These are phyloP conservation scores for Amanita thiersii DNA, from an alignment of 768 basidiomycete genomes.

Conservation along the genomic window DNA sequence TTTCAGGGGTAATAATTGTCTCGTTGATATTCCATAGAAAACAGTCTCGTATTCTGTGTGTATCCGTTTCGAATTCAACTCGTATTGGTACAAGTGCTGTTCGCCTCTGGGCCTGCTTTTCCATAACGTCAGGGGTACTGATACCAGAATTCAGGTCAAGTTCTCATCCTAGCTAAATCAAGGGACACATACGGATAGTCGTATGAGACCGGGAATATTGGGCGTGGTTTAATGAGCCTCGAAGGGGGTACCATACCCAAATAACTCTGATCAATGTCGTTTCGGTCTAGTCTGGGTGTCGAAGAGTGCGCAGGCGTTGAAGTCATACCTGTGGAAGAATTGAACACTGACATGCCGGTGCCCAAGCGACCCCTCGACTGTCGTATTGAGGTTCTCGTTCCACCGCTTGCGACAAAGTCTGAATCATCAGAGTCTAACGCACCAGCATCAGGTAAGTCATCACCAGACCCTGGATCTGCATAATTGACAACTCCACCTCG, in stretches of 20 bases:
- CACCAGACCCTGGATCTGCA: conserved; percentile 77
- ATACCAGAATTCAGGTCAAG: conserved; percentile 9
- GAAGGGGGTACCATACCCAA: conserved; percentile 80
- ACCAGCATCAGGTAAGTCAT: conserved; percentile 75
- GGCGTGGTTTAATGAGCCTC: conserved; percentile 60
- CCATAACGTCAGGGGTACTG: conserved; percentile 60
- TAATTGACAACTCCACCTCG: conserved; percentile 77
- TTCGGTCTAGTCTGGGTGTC: conserved; percentile 35
- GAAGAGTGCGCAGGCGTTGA: conserved; percentile 29
- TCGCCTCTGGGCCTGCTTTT: conserved; percentile 46
- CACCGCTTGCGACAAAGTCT: conserved; percentile 63
- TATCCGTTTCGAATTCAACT: conserved; percentile 91
- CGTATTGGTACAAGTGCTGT: conserved; percentile 79
- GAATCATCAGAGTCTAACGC: conserved; percentile 81
- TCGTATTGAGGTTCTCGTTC: conserved; percentile 49
- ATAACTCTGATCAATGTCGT: conserved; percentile 81
- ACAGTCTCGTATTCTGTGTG: conserved; percentile 85
- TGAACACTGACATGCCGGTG: conserved; percentile 48
- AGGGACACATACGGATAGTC: conserved; percentile 60
- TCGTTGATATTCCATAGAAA: conserved; percentile 97
- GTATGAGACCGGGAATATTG: conserved; percentile 53
- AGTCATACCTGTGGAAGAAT: conserved; percentile 36
- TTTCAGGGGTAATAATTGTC: conserved; percentile 73
- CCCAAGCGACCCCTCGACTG: conserved; percentile 34
- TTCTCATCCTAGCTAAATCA: not conserved